phyloP scores from a whole-genome alignment of 768 basidiomycete species.

The Lactarius hatsudake region DNA sequence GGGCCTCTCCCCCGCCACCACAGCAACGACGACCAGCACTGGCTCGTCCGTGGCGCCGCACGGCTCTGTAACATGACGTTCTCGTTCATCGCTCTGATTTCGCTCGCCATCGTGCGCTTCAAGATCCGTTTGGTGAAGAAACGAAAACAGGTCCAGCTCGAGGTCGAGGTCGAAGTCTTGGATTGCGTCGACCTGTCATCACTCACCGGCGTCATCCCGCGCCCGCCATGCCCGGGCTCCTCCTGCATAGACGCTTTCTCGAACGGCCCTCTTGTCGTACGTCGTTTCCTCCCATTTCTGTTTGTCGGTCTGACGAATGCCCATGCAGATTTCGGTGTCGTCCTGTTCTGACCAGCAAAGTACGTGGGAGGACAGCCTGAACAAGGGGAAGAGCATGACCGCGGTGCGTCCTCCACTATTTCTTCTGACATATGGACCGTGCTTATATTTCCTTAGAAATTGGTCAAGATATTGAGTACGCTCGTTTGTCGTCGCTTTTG shows the following conservation, averaged over 20 bases:
- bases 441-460: neutral
- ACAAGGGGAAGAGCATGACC: conserved; percentile 20
- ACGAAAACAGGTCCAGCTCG: neutral
- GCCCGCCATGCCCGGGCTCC: neutral
- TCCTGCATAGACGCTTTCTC: neutral
- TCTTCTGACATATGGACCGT: neutral
- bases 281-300: neutral
- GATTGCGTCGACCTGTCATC: neutral
- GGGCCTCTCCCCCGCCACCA: neutral
- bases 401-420: conserved; percentile 2
- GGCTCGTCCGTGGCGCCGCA: neutral
- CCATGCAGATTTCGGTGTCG: conserved; percentile 18
- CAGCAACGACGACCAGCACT: neutral
- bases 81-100: neutral
- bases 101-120: conserved; percentile 5
- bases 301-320: neutral
- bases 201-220: neutral
- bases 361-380: conserved; percentile 16
- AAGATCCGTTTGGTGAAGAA: neutral
- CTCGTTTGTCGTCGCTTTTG: neutral
- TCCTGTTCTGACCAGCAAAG: conserved; percentile 12
- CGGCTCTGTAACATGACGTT: neutral
- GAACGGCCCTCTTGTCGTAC: conserved; percentile 17
- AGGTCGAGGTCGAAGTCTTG: neutral
- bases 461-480: conserved; percentile 15